Base-by-base conservation (phyloP, 2,329 filamentous ascomycete species). In the Epichloe baconii region DNA sequence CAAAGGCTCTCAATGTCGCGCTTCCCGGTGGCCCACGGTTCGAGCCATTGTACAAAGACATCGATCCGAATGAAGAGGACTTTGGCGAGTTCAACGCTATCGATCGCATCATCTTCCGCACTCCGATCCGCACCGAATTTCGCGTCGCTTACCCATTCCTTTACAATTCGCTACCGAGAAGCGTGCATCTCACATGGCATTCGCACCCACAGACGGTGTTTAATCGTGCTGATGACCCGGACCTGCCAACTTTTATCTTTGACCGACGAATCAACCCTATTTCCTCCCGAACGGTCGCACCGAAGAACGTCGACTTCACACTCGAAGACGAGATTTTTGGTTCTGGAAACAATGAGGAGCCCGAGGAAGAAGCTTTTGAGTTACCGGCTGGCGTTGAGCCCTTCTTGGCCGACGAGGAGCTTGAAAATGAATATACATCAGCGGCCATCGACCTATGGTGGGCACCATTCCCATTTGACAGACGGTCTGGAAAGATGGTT, bases 1-100 rank as follows among this genome's bases (percentile, higher is more conserved):
- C 93, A 36, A 98, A 98, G 69, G 93, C 93, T 0, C 74, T 98
- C 43, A 98, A 98, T 59, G 91, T 98, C 49, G 91, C 94, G 10
- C 88, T 98, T 50, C 93, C 93, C n/a, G 93, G 93, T 64, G 94
- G 93, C 10, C 93, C 93, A 54, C 83, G 93, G 34, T 98, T 98
- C 57, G 93, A 98, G 68, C 93, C 93, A 23, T 68, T 98, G 19
- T 98, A 96, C 75, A 98, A 98, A 70, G 93, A 98, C 61, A 90
- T 98, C 54, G 90, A 98, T 66, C 93, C 93, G 2, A 98, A 98
- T 61, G 91, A 97, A 59, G 93, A 98, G 67, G 93, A 98, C 64
- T 98, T 98, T 69, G 93, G 93, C 68, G 93, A 98, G 68, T 98
- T 98, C 76, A 98, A 98, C 64, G 93, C 93, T 36, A 98, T 98